These are phyloP conservation scores for Gardenia jasminoides DNA, from an alignment of 257 asterid species.

Conservation along the genomic window DNA sequence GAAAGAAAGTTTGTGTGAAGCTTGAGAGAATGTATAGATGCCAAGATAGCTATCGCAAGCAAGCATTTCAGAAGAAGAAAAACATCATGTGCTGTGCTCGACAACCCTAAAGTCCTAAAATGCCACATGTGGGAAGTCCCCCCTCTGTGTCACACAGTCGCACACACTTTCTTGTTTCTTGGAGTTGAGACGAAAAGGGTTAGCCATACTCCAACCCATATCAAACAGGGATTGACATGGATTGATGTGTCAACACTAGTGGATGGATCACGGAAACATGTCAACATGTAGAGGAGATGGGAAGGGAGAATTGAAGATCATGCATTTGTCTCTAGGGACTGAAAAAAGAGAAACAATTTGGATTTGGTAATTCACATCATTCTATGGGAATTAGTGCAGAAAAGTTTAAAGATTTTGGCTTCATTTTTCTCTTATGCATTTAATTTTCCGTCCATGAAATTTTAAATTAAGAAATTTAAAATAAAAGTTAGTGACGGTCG, in stretches of 20 bases:
- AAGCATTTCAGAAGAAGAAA: not conserved
- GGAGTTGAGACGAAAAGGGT: not conserved
- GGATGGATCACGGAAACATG: not conserved
- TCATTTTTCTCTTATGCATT: no score
- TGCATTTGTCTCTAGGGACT: no score
- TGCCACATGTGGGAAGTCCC: constrained; percentile 10
- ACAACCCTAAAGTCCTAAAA: constrained; percentile 10
- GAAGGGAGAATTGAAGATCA: not conserved
- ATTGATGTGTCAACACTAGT: not conserved
- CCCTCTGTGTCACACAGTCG: not conserved
- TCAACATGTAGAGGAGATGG: not conserved
- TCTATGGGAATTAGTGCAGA: no score
- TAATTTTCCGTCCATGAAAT: no score
- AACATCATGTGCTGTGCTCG: constrained; percentile 3
- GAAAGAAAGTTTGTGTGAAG: no score
- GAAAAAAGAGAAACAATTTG: no score
- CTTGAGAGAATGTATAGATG: not conserved
- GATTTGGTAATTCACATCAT: no score
- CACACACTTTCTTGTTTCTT: constrained; percentile 5
- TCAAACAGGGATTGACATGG: constrained; percentile 1
- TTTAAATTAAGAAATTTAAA: no score
- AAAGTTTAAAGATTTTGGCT: no score
- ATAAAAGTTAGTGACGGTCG: not conserved
- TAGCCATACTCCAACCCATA: constrained; percentile 2
- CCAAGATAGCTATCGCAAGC: constrained; percentile 5